These are phyloP conservation scores for Globisporangium viniferum DNA, from an alignment of 352 stramenopile species.

Conservation along the genomic window DNA sequence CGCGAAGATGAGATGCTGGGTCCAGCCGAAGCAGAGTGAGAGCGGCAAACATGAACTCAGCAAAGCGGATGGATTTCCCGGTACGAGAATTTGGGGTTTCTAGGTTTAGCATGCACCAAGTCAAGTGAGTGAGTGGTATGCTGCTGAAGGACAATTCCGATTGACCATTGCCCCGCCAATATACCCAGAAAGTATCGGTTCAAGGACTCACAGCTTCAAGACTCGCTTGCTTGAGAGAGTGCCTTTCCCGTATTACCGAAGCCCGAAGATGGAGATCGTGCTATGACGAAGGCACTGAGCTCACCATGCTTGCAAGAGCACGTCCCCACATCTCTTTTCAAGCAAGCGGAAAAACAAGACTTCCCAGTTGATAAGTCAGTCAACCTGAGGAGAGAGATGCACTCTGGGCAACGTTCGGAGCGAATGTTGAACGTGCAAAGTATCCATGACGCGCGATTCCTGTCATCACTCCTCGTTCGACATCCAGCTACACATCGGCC, in stretches of 20 bases:
- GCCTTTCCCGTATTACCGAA: not conserved
- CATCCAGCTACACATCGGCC: not conserved
- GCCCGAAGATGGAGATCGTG: not conserved
- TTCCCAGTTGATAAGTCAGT: too few species aligned
- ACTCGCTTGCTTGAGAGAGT: not conserved
- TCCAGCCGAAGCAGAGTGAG: too few species aligned
- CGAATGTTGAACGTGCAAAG: too few species aligned
- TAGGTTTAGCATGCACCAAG: not conserved
- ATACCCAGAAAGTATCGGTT: too few species aligned
- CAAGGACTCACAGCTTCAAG: too few species aligned
- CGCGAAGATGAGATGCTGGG: not conserved
- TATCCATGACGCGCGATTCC: too few species aligned
- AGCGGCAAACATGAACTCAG: not conserved
- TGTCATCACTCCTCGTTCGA: too few species aligned
- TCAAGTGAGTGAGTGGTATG: not conserved
- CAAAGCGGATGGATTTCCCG: not conserved
- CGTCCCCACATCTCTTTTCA: too few species aligned
- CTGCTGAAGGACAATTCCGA: not conserved
- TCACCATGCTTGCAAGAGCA: not conserved
- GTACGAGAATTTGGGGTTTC: not conserved
- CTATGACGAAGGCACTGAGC: not conserved
- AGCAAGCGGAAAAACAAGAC: too few species aligned
- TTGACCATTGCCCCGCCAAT: not conserved
- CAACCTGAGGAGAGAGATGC: too few species aligned
- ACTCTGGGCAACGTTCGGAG: too few species aligned